These are phyloP conservation scores for Mycena citricolor DNA, from an alignment of 1,284 basidiomycete species.

Conservation along the genomic window DNA sequence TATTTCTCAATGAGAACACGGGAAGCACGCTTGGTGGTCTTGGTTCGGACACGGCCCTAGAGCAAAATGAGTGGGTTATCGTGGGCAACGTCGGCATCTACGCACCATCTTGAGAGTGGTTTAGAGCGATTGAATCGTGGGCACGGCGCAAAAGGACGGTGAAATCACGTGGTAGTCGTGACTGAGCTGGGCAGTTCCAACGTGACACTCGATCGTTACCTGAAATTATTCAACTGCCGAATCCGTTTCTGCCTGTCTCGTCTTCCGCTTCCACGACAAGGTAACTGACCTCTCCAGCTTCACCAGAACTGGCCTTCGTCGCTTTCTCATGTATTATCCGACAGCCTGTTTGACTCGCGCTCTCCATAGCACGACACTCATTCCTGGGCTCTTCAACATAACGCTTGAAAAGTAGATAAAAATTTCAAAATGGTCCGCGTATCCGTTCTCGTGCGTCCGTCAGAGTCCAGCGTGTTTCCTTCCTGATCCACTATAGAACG, in stretches of 20 bases:
- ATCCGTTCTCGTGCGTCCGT: constrained; percentile 70
- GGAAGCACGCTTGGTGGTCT: constrained; percentile 99
- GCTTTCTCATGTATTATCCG: constrained; percentile 17
- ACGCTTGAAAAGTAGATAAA: constrained; percentile 38
- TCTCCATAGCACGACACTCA: constrained; percentile 81
- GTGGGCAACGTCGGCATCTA: constrained; percentile 6
- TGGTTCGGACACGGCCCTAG: constrained; percentile 99
- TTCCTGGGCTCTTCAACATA: constrained; percentile 51
- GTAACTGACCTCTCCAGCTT: constrained; percentile 20
- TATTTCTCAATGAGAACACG: constrained; percentile 99
- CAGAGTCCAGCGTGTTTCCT: too few relatives aligned
- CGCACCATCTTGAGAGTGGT: constrained; percentile 20
- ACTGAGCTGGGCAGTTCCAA: too few relatives aligned
- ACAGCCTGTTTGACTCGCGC: constrained; percentile 75
- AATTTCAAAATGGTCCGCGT: constrained; percentile 83
- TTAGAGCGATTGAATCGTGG: too few relatives aligned
- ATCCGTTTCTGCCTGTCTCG: neutral
- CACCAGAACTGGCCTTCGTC: constrained; percentile 12
- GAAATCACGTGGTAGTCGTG: too few relatives aligned
- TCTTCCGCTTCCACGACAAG: constrained; percentile 13
- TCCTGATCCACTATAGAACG: constrained; percentile 52
- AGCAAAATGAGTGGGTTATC: constrained; percentile 15
- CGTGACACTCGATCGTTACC: too few relatives aligned
- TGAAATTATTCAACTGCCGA: too few relatives aligned
- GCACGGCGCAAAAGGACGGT: too few relatives aligned